A percentile compares a stretch with the other conserved stretches of the same genome.
phyloP scores from a whole-genome alignment of 2,329 filamentous ascomycete genomes.

The Beauveria bassiana region DNA sequence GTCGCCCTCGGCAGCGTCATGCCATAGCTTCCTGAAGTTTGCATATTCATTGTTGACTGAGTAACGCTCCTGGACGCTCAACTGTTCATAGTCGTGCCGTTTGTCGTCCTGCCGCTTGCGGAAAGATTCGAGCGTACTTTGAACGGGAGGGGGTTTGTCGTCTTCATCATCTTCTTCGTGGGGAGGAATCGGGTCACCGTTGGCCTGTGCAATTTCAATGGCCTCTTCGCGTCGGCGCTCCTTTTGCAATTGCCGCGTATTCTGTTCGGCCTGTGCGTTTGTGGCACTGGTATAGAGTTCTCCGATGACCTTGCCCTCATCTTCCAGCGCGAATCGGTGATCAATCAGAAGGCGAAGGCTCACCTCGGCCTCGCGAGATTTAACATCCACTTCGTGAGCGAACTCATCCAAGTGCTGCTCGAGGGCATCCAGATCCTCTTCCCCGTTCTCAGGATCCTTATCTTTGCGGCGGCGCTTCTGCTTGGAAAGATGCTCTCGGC shows the following conservation, averaged over 20 bases:
- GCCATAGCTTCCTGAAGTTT: conserved; percentile 51
- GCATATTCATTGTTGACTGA: conserved; percentile 51
- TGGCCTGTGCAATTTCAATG: conserved; percentile 13
- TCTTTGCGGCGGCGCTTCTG: conserved; percentile 28
- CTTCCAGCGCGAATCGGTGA: conserved; percentile 39
- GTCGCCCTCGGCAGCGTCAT: conserved; percentile 42
- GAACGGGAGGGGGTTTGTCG: conserved; percentile 15
- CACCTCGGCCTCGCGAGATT: conserved; percentile 39
- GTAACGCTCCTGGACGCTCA: conserved; percentile 41
- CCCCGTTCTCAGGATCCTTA: conserved; percentile 25
- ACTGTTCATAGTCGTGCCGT: conserved; percentile 32
- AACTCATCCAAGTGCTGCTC: conserved; percentile 33
- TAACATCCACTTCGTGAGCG: conserved; percentile 29
- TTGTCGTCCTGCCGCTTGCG: conserved; percentile 29
- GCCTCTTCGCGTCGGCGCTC: not conserved
- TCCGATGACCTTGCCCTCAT: conserved; percentile 34
- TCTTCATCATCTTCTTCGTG: conserved; percentile 20
- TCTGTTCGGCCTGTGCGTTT: conserved; percentile 15
- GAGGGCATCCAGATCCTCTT: conserved; percentile 28
- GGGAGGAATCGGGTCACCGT: conserved; percentile 12
- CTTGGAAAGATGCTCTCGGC: conserved; percentile 26
- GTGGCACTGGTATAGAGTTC: conserved; percentile 27
- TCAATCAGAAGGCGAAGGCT: conserved; percentile 44
- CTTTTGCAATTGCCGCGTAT: conserved; percentile 11
- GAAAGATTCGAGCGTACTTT: conserved; percentile 26